These are phyloP conservation scores for Trichoderma virens DNA, from an alignment of 495 filamentous ascomycete genomes.

Conservation along the genomic window DNA sequence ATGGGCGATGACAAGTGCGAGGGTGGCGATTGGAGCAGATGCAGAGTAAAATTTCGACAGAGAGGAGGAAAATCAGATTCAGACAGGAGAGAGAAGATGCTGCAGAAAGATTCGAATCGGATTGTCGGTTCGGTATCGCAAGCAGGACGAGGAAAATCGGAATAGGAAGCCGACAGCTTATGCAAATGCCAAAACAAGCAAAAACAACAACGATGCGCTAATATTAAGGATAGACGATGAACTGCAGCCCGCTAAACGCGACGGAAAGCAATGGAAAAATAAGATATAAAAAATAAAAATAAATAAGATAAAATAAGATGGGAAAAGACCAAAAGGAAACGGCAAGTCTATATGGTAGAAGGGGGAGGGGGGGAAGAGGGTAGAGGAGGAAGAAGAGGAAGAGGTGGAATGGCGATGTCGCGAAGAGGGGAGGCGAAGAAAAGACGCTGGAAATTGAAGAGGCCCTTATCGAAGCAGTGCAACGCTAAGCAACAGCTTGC, in stretches of 20 bases:
- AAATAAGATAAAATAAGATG: background rate
- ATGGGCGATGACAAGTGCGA: background rate
- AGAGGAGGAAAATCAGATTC: background rate
- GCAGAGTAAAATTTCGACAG: background rate
- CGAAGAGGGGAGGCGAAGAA: background rate
- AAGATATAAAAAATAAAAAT: background rate
- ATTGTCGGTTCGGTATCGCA: background rate
- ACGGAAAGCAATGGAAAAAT: background rate
- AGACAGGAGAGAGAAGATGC: too few relatives aligned
- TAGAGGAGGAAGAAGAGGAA: background rate
- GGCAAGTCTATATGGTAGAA: constrained; percentile 3
- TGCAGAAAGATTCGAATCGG: background rate
- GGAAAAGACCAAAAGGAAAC: background rate
- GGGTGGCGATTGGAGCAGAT: background rate
- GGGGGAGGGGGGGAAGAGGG: background rate
- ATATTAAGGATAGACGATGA: constrained; percentile 5
- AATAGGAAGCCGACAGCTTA: background rate
- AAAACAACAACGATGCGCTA: background rate
- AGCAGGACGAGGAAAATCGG: background rate
- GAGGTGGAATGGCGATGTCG: background rate
- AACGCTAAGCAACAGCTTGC: background rate
- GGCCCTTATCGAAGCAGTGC: background rate
- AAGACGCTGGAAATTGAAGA: background rate
- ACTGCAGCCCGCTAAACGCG: background rate
- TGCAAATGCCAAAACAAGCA: constrained; percentile 4